A percentile compares a stretch with the other conserved stretches of the same genome.
Evolutionary conservation across 2,329 filamentous ascomycete genomes (phyloP).

Genomic region (Cladobotryum mycophilum): DNA sequence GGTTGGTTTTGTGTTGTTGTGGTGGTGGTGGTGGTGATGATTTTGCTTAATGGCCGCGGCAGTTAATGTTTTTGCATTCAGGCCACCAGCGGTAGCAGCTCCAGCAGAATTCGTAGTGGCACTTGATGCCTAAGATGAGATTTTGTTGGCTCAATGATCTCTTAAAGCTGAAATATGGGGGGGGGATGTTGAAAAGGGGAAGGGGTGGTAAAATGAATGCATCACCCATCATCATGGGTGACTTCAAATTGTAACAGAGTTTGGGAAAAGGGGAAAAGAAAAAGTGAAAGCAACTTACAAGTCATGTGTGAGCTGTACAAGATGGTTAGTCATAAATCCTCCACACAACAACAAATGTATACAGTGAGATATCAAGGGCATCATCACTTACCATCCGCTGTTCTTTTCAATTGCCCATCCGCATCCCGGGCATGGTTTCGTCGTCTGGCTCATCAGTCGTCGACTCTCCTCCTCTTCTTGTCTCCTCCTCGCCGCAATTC

Average conservation of each 20-base stretch:
- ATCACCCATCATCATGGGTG: too few relatives aligned
- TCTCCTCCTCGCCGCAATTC: slow-evolving; percentile 23
- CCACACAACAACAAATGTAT: neutral
- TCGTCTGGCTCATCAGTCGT: slow-evolving; percentile 22
- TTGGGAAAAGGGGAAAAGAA: neutral
- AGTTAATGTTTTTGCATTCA: slow-evolving; percentile 18
- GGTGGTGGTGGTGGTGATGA: too few relatives aligned
- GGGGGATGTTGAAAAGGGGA: neutral
- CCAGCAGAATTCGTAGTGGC: slow-evolving; percentile 31
- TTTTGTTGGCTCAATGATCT: neutral
- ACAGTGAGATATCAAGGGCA: neutral
- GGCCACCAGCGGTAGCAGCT: slow-evolving; percentile 21
- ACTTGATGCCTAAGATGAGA: slow-evolving; percentile 26
- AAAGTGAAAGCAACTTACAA: slow-evolving; percentile 27
- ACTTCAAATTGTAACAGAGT: too few relatives aligned
- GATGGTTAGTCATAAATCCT: slow-evolving; percentile 16
- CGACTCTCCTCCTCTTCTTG: slow-evolving; percentile 30
- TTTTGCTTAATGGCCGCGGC: slow-evolving; percentile 11
- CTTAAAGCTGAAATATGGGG: neutral
- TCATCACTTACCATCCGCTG: slow-evolving; percentile 32
- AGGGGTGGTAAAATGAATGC: neutral
- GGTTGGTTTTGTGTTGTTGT: too few relatives aligned
- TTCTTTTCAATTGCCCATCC: slow-evolving; percentile 34
- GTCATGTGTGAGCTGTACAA: slow-evolving; percentile 33
- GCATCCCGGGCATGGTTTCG: slow-evolving; percentile 35